phyloP scores from a whole-genome alignment of 2,329 filamentous ascomycete species.

The Hirsutella minnesotensis region DNA sequence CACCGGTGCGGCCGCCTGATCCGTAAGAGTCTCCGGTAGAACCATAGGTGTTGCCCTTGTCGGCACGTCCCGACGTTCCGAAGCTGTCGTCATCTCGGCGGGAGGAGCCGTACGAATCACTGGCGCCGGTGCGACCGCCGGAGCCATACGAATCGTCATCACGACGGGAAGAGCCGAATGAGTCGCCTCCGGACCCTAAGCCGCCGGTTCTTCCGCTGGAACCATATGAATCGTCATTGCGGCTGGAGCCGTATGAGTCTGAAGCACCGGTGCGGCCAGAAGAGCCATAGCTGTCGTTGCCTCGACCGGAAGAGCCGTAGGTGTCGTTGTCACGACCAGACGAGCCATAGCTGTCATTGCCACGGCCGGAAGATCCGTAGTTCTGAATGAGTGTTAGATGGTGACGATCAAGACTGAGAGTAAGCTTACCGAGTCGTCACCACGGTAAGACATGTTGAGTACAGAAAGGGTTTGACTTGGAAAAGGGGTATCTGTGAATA shows the following conservation, averaged over 20 bases:
- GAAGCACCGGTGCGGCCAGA: slow-evolving; percentile 9
- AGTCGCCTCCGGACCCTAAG: slow-evolving; percentile 10
- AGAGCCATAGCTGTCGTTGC: slow-evolving; percentile 8
- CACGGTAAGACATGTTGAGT: slow-evolving; percentile 35
- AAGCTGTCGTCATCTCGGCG: background rate
- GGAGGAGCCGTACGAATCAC: slow-evolving; percentile 10
- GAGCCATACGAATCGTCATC: slow-evolving; percentile 8
- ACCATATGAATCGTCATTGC: slow-evolving; percentile 6
- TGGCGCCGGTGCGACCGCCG: slow-evolving; percentile 6
- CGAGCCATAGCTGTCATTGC: slow-evolving; percentile 3
- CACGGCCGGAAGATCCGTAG: slow-evolving; percentile 8
- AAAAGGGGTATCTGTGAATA: background rate
- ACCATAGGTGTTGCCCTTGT: slow-evolving; percentile 7
- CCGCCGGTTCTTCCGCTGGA: slow-evolving; percentile 10
- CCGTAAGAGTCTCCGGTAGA: slow-evolving; percentile 6
- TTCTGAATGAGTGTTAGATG: slow-evolving; percentile 1
- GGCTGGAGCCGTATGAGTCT: slow-evolving; percentile 12
- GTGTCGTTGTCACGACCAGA: slow-evolving; percentile 6
- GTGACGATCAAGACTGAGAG: too few species aligned
- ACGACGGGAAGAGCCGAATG: slow-evolving; percentile 4
- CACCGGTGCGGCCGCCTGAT: slow-evolving; percentile 9
- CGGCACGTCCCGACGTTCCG: background rate
- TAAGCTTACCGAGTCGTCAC: slow-evolving; percentile 25
- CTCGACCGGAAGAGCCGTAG: background rate
- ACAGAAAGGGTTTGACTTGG: background rate